Conservation (phyloP, 129 eudicot species). For the carrot (Daucus carota) region DH1_v3.0 NC_030387.2:678501-679000, state of each 20-base stretch:
- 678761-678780: neutral
- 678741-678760: too few species aligned
- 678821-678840: neutral
- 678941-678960: neutral
- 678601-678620: too few species aligned
- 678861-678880: neutral
- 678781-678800: neutral
- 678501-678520: too few species aligned
- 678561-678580: too few species aligned
- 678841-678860: neutral
- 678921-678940: neutral
- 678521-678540: too few species aligned
- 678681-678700: neutral
- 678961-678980: neutral
- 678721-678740: neutral
- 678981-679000: neutral
- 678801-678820: neutral
- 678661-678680: neutral
- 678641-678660: neutral
- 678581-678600: too few species aligned
- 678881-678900: neutral
- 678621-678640: too few species aligned
- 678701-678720: neutral
- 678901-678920: neutral
- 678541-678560: too few species aligned